A percentile compares a stretch with the other conserved stretches of the same genome.
phyloP scores from a whole-genome alignment of 331 rosid species.

The Rosa hybrid region DNA sequence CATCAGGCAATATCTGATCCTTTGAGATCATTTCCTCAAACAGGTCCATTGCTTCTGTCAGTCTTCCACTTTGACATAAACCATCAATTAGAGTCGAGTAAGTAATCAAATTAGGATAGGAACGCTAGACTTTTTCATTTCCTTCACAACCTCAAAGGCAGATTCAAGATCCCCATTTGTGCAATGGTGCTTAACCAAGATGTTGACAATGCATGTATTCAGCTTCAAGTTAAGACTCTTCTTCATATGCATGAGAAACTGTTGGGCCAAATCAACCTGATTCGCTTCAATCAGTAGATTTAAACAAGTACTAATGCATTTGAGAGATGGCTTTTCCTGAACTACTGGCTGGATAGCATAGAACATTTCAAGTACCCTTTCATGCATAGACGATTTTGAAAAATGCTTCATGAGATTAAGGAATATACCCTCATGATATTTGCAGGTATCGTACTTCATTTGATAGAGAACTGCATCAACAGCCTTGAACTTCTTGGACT shows the following conservation, averaged over 20 bases:
- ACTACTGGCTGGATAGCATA: slow-evolving; percentile 60
- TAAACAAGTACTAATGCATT: slow-evolving; percentile 79
- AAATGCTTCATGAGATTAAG: slow-evolving; percentile 80
- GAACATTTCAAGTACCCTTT: slow-evolving; percentile 66
- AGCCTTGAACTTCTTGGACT: slow-evolving; percentile 62
- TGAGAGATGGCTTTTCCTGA: slow-evolving; percentile 72
- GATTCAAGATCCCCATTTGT: slow-evolving; percentile 70
- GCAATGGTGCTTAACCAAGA: slow-evolving; percentile 85
- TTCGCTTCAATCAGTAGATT: slow-evolving; percentile 63
- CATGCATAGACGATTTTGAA: slow-evolving; percentile 61
- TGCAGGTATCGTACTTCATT: slow-evolving; percentile 81
- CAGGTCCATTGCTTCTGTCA: slow-evolving; percentile 73
- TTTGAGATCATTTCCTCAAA: slow-evolving; percentile 81
- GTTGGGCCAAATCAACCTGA: slow-evolving; percentile 59
- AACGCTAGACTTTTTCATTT: slow-evolving; percentile 60
- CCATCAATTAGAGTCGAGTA: slow-evolving; percentile 87
- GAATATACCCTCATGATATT: slow-evolving; percentile 76
- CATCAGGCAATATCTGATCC: slow-evolving; percentile 73
- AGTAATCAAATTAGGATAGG: slow-evolving; percentile 72
- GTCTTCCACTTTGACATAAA: slow-evolving; percentile 66
- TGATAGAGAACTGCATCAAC: slow-evolving; percentile 64
- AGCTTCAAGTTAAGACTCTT: slow-evolving; percentile 54
- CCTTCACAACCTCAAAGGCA: slow-evolving; percentile 70
- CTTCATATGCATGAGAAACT: slow-evolving; percentile 62
- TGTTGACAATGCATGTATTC: slow-evolving; percentile 74